These are phyloP conservation scores for Penicillium psychrosexuale DNA, from an alignment of 2,329 filamentous ascomycete genomes.

Conservation along the genomic window DNA sequence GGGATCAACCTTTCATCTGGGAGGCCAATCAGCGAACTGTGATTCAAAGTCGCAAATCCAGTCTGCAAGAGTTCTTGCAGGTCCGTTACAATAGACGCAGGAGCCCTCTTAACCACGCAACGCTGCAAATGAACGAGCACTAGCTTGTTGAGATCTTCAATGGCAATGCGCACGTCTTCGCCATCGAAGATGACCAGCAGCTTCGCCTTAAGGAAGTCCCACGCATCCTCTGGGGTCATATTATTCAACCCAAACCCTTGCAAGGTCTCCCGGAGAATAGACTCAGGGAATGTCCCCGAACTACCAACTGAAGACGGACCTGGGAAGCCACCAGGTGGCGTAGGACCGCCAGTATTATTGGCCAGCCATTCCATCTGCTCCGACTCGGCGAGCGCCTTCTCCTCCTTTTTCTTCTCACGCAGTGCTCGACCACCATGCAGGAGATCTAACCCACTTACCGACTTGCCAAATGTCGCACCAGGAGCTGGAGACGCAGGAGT, in stretches of 20 bases:
- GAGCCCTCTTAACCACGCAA: constrained; percentile 59
- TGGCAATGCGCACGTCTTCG: constrained; percentile 61
- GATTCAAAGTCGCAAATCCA: constrained; percentile 82
- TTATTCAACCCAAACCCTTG: constrained; percentile 63
- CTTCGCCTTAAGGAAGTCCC: constrained; percentile 63
- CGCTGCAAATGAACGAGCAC: constrained; percentile 61
- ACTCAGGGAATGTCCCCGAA: constrained; percentile 29
- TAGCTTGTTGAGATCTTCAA: constrained; percentile 64
- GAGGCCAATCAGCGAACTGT: constrained; percentile 67
- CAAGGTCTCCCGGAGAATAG: constrained; percentile 41
- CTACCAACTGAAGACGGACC: constrained; percentile 34
- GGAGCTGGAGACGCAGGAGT: constrained; percentile 61
- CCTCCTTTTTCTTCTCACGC: constrained; percentile 76
- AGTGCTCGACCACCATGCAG: constrained; percentile 72
- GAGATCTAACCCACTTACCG: constrained; percentile 75
- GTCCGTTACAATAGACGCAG: constrained; percentile 60
- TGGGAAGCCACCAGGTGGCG: constrained; percentile 30
- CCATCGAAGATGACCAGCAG: constrained; percentile 63
- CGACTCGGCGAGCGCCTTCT: constrained; percentile 50
- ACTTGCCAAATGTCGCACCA: constrained; percentile 69
- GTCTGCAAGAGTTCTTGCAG: constrained; percentile 61
- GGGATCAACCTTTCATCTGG: constrained; percentile 87
- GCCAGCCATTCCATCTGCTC: constrained; percentile 37
- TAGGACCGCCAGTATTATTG: constrained; percentile 24
- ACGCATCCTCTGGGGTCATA: constrained; percentile 65